Conservation (phyloP, 257 asterid species). For the Rhazya stricta region DNA sequence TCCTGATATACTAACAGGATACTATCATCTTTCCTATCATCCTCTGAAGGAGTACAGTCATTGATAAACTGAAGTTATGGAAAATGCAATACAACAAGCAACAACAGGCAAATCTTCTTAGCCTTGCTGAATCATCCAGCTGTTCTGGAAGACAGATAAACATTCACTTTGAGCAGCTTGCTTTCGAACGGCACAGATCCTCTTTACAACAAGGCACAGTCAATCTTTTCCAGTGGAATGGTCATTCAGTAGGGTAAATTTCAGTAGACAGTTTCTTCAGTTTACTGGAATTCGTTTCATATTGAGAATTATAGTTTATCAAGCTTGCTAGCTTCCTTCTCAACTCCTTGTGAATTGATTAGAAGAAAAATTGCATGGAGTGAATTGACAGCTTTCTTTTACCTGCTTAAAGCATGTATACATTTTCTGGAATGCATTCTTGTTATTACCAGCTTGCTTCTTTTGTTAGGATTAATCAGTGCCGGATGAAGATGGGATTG, state of each 20-base stretch:
- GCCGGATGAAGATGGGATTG: slow-evolving; percentile 92
- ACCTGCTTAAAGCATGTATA: not conserved
- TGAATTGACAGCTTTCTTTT: not conserved
- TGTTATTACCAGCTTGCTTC: slow-evolving; percentile 27
- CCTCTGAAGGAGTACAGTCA: slow-evolving; percentile 48
- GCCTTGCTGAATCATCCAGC: slow-evolving; percentile 29
- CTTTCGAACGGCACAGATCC: slow-evolving; percentile 52
- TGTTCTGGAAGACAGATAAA: slow-evolving; percentile 38
- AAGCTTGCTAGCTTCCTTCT: not conserved
- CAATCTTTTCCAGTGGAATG: slow-evolving; percentile 68
- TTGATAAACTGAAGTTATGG: slow-evolving; percentile 66
- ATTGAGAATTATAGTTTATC: not conserved
- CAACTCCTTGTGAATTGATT: not conserved
- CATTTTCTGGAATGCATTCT: slow-evolving; percentile 10
- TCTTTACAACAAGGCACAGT: slow-evolving; percentile 48
- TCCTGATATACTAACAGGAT: not conserved
- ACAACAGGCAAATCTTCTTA: slow-evolving; percentile 28
- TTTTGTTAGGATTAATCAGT: slow-evolving; percentile 54
- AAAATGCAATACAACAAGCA: slow-evolving; percentile 53
- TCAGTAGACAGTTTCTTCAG: not conserved
- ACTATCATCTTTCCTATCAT: slow-evolving; percentile 6
- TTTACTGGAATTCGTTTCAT: not conserved
- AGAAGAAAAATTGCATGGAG: not conserved
- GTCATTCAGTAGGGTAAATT: slow-evolving; percentile 70
- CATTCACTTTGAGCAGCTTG: slow-evolving; percentile 58